Percentiles rank a stretch among this genome's conserved stretches.
Evolutionary conservation across 1,139 yeast species (phyloP).

Genomic region (Scheffersomyces insectosa): DNA sequence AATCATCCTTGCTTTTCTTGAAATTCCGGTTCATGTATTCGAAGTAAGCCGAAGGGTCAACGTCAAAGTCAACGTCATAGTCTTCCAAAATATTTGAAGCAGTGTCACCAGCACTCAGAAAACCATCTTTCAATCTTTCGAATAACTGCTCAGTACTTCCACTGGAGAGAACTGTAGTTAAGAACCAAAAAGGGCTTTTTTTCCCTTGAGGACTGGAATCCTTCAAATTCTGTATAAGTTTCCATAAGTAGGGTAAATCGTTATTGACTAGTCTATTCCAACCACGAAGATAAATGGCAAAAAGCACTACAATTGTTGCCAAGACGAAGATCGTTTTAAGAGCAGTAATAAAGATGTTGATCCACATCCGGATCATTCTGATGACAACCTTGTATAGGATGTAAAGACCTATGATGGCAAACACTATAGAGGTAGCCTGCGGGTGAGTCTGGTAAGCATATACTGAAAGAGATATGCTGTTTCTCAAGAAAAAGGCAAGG

Average conservation of each 20-base stretch:
- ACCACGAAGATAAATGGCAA: slow-evolving; percentile 19
- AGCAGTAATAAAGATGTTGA: slow-evolving; percentile 21
- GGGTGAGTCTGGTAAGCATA: slow-evolving; percentile 25
- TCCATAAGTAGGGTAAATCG: slow-evolving; percentile 9
- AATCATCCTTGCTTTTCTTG: slow-evolving; percentile 10
- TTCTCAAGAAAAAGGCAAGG: slow-evolving; percentile 15
- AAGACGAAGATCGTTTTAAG: slow-evolving; percentile 19
- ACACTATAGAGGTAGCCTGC: slow-evolving; percentile 20
- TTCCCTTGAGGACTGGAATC: background rate
- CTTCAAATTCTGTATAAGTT: background rate
- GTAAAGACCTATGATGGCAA: slow-evolving; percentile 22
- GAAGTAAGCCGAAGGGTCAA: slow-evolving; percentile 13
- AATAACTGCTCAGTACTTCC: background rate
- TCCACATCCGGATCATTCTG: slow-evolving; percentile 27
- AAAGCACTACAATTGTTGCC: slow-evolving; percentile 7
- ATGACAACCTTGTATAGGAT: slow-evolving; percentile 21
- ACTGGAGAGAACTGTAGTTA: background rate
- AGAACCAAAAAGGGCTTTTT: background rate
- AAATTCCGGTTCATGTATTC: slow-evolving; percentile 21
- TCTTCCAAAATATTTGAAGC: slow-evolving; percentile 3
- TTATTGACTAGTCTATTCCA: slow-evolving; percentile 9
- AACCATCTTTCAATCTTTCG: background rate
- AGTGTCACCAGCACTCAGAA: background rate
- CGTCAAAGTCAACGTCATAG: slow-evolving; percentile 11
- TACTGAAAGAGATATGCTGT: slow-evolving; percentile 15